Evolutionary conservation across 2,329 filamentous ascomycete genomes (phyloP).

Genomic region (Neurospora crassa): DNA sequence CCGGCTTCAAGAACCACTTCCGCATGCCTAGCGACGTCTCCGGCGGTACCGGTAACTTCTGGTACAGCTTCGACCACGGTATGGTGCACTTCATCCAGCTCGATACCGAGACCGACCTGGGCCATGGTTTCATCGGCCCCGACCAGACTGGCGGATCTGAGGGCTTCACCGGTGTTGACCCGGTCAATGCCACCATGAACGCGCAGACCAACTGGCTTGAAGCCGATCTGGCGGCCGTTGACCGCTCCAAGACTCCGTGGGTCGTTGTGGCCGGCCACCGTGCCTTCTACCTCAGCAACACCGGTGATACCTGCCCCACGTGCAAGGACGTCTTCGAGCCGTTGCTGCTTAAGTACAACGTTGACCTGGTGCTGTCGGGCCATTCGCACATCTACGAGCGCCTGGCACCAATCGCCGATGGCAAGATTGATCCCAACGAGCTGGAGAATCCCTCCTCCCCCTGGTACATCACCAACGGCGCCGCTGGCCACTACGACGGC

Average conservation of each 20-base stretch:
- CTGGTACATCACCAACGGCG: constrained; percentile 22
- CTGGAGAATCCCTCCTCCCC: constrained; percentile 10
- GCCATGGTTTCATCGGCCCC: constrained; percentile 1
- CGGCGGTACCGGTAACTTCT: constrained; percentile 13
- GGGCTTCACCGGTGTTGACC: neutral
- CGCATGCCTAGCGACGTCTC: constrained; percentile 12
- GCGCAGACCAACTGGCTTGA: constrained; percentile 9
- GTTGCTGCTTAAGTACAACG: constrained; percentile 7
- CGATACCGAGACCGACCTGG: constrained; percentile 5
- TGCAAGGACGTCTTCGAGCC: constrained; percentile 19
- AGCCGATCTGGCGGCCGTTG: constrained; percentile 13
- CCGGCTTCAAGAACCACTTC: constrained; percentile 14
- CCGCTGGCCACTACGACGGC: constrained; percentile 22
- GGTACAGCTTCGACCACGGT: constrained; percentile 16
- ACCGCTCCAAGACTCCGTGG: constrained; percentile 17
- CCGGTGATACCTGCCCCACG: constrained; percentile 23
- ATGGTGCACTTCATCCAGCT: constrained; percentile 6
- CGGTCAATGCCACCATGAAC: neutral
- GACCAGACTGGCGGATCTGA: neutral
- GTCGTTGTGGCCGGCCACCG: constrained; percentile 16
- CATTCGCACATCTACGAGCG: constrained; percentile 18
- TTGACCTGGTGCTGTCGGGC: constrained; percentile 14
- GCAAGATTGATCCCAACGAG: constrained; percentile 6
- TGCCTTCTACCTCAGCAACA: constrained; percentile 23
- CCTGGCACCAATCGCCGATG: constrained; percentile 1